These are phyloP conservation scores for Leccinum barrowsii DNA, from an alignment of 768 basidiomycete species.

Conservation along the genomic window DNA sequence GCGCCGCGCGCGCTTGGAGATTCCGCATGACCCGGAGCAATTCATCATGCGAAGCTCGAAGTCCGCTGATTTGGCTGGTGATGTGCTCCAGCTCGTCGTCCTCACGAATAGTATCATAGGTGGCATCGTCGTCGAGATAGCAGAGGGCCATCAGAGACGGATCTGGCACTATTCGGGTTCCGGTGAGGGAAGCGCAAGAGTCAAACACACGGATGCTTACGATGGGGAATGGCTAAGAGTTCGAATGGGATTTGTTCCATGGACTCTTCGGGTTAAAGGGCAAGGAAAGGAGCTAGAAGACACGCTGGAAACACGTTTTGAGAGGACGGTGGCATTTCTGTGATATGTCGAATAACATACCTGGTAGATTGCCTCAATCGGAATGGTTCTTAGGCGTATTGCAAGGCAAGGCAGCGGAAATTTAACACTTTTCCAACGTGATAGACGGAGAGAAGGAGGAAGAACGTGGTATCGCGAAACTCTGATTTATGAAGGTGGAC, in stretches of 20 bases:
- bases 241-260: constrained; percentile 21
- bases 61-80: constrained; percentile 21
- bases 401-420: constrained; percentile 17
- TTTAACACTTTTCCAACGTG: constrained; percentile 13
- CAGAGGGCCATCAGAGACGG: constrained; percentile 27
- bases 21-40: constrained; percentile 22
- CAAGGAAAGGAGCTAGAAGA: constrained; percentile 9
- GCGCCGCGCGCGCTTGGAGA: constrained; percentile 30
- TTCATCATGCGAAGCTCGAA: constrained; percentile 30
- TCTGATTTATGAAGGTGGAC: constrained; percentile 5
- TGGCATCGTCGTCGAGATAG: constrained; percentile 21
- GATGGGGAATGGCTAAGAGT: constrained; percentile 16
- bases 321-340: not conserved
- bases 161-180: constrained; percentile 4
- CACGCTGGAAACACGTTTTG: constrained; percentile 32
- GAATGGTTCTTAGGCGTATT: constrained; percentile 11
- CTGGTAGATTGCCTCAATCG: constrained; percentile 15
- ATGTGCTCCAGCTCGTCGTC: constrained; percentile 28
- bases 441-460: constrained; percentile 1
- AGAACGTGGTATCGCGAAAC: constrained; percentile 1
- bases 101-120: not conserved
- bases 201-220: constrained; percentile 15
- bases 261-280: constrained; percentile 27
- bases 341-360: constrained; percentile 20
- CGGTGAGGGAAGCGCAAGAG: constrained; percentile 4